Conservation (phyloP, 192 early-diverging fungal species). For the Coemansia aciculifera region DNA sequence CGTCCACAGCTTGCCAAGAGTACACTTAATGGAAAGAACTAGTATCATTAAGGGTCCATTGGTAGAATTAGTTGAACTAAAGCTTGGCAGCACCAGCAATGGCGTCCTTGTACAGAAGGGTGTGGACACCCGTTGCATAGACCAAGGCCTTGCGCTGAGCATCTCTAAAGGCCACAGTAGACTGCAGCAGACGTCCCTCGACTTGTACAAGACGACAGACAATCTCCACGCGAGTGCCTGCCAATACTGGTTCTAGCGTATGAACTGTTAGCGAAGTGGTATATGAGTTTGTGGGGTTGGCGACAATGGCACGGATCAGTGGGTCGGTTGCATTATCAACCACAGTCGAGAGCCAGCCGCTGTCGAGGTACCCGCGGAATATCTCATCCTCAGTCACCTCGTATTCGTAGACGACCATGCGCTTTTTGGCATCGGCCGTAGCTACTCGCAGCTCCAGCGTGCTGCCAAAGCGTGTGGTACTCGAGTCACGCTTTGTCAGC, state of each 20-base stretch:
- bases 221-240: conserved; percentile 22
- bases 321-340: conserved; percentile 25
- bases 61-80: neutral
- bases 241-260: conserved; percentile 19
- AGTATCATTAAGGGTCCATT: neutral
- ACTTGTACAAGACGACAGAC: conserved; percentile 26
- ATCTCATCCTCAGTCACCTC: conserved; percentile 33
- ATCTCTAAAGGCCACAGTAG: conserved; percentile 30
- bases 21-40: too few species aligned
- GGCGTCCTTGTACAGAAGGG: conserved; percentile 18
- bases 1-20: neutral
- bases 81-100: conserved; percentile 11
- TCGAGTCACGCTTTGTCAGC: conserved; percentile 14
- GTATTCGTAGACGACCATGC: conserved; percentile 28
- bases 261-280: conserved; percentile 28
- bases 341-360: conserved; percentile 27
- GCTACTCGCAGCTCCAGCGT: conserved; percentile 15
- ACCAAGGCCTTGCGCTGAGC: conserved; percentile 10
- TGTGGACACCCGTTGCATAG: conserved; percentile 24
- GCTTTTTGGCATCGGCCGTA: conserved; percentile 19
- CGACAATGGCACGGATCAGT: conserved; percentile 1
- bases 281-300: neutral
- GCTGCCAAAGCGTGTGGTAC: conserved; percentile 26
- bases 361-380: conserved; percentile 24
- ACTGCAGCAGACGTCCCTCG: conserved; percentile 25